Percentiles rank a stretch among this genome's conserved stretches.
Conservation (phyloP, 768 basidiomycete genomes). For the Scleroderma citrinum region DNA sequence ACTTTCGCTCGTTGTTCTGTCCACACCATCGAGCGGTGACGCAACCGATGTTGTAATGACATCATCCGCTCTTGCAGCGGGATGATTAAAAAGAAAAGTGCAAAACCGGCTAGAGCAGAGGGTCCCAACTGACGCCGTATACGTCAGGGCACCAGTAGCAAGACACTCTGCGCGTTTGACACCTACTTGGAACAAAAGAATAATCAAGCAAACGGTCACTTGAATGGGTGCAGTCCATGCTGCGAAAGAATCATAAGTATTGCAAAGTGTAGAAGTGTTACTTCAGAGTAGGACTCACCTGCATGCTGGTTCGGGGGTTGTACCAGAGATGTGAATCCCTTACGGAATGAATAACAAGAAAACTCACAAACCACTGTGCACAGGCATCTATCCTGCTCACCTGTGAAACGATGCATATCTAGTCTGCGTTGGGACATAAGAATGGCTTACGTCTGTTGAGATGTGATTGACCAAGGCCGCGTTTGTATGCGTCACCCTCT, state of each 20-base stretch:
- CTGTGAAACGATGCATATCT: constrained; percentile 20
- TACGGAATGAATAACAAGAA: not conserved
- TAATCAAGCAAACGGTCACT: constrained; percentile 51
- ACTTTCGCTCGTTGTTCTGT: constrained; percentile 60
- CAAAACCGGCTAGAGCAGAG: constrained; percentile 66
- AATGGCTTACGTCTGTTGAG: constrained; percentile 52
- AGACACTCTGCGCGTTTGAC: not conserved
- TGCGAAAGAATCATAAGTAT: constrained; percentile 6
- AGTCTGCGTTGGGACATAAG: not conserved
- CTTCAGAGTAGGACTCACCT: constrained; percentile 16
- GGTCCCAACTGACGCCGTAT: constrained; percentile 47
- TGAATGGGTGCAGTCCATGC: constrained; percentile 71
- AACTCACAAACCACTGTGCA: constrained; percentile 69
- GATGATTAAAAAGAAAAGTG: constrained; percentile 54
- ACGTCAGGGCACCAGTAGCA: not conserved
- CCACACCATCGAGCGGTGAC: constrained; percentile 51
- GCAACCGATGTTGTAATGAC: constrained; percentile 48
- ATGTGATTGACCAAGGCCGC: constrained; percentile 55
- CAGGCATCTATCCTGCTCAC: constrained; percentile 53
- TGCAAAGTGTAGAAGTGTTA: not conserved
- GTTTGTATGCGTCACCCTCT: constrained; percentile 58
- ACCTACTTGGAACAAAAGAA: constrained; percentile 51
- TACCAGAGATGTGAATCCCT: not conserved
- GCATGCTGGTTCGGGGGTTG: constrained; percentile 32
- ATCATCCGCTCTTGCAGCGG: constrained; percentile 63